A percentile compares a stretch with the other conserved stretches of the same genome.
Conservation (phyloP, 2,329 filamentous ascomycete species). For the Neofusicoccum parvum region DNA sequence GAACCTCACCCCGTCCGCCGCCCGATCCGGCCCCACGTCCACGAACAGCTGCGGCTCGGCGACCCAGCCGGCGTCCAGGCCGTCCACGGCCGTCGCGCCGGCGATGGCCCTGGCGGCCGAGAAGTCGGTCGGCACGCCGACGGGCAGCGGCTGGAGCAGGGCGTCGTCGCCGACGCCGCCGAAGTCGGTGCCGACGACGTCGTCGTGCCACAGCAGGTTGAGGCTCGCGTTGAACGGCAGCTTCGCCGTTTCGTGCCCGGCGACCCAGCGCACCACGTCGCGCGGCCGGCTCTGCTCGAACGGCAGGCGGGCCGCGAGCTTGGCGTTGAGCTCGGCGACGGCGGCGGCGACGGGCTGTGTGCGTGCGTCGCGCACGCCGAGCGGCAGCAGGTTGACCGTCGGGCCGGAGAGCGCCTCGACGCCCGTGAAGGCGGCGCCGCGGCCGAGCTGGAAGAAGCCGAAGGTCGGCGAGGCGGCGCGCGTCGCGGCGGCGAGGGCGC, state of each 20-base stretch:
- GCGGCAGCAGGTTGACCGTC: constrained; percentile 37
- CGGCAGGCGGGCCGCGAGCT: constrained; percentile 27
- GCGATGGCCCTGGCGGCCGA: neutral
- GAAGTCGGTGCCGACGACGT: no score
- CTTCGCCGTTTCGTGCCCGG: neutral
- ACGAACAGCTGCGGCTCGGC: constrained; percentile 10
- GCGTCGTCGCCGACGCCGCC: neutral
- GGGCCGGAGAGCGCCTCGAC: constrained; percentile 33
- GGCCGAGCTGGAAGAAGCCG: constrained; percentile 37
- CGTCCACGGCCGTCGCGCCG: constrained; percentile 15
- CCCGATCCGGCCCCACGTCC: constrained; percentile 19
- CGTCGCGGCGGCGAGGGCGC: constrained; percentile 29
- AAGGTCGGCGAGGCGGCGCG: constrained; percentile 28
- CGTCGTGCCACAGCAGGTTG: constrained; percentile 34
- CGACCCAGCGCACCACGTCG: constrained; percentile 29
- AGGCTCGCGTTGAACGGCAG: constrained; percentile 36
- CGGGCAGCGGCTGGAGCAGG: no score
- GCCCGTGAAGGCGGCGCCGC: constrained; percentile 27
- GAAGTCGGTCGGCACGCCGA: constrained; percentile 21
- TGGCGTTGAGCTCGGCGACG: neutral
- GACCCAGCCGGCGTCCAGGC: constrained; percentile 1
- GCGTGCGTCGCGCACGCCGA: constrained; percentile 26
- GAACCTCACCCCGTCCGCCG: constrained; percentile 4
- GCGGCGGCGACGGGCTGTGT: neutral
- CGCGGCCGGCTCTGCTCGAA: constrained; percentile 35